A percentile compares a stretch with the other conserved stretches of the same genome.
Conservation (phyloP, 257 asterid species). For the Solanum stenotomum region DNA sequence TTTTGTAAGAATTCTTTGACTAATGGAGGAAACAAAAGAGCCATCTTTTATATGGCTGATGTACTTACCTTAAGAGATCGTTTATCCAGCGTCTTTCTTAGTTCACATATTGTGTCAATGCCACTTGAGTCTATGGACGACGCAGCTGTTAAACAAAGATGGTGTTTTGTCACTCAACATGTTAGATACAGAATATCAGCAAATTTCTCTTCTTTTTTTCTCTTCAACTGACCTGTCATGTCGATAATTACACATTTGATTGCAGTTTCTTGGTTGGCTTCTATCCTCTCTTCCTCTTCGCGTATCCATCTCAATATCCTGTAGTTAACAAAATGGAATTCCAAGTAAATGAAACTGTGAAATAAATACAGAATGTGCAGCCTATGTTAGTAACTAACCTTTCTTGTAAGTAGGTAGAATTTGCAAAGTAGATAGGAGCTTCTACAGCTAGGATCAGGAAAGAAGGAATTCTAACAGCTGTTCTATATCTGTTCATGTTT, state of each 20-base stretch:
- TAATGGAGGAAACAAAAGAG: background rate
- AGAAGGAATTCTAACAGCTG: slow-evolving; percentile 59
- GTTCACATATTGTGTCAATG: slow-evolving; percentile 57
- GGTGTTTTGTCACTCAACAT: background rate
- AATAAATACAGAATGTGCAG: background rate
- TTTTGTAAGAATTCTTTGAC: background rate
- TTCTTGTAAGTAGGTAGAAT: slow-evolving; percentile 80
- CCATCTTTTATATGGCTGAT: background rate
- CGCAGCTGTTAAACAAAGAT: slow-evolving; percentile 47
- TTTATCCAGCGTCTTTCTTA: slow-evolving; percentile 51
- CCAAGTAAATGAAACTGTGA: background rate
- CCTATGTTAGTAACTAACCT: slow-evolving; percentile 28
- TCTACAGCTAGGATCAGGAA: slow-evolving; percentile 66
- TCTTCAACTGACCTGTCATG: slow-evolving; percentile 57
- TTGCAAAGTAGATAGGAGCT: slow-evolving; percentile 85
- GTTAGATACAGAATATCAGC: background rate
- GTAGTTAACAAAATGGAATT: slow-evolving; percentile 1
- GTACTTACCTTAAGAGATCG: slow-evolving; percentile 61
- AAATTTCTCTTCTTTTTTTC: background rate
- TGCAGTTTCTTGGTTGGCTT: slow-evolving; percentile 27
- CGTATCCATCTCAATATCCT: slow-evolving; percentile 78
- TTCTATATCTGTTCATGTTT: slow-evolving; percentile 53
- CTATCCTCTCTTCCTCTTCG: slow-evolving; percentile 83
- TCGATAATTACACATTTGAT: slow-evolving; percentile 76
- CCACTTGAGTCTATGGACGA: slow-evolving; percentile 95